Evolutionary conservation across 1,284 basidiomycete genomes (phyloP).

Genomic region (Meripilus lineatus): DNA sequence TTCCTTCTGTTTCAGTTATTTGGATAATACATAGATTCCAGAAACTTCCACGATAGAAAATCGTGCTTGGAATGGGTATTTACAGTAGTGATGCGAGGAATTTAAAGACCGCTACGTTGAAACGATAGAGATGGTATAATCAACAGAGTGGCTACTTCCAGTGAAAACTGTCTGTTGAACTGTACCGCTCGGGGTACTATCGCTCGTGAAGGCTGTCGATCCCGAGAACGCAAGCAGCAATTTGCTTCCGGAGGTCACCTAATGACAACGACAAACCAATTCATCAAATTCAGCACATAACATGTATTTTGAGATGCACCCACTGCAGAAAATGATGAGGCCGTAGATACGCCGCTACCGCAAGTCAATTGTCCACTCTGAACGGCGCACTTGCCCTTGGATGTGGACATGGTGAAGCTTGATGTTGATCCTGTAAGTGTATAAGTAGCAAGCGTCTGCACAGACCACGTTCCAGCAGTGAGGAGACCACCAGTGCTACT

Average conservation of each 20-base stretch:
- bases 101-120: too few species aligned
- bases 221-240: constrained; percentile 47
- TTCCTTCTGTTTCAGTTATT: too few species aligned
- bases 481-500: constrained; percentile 31
- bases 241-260: constrained; percentile 44
- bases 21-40: too few species aligned
- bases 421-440: constrained; percentile 24
- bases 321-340: constrained; percentile 50
- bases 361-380: constrained; percentile 28
- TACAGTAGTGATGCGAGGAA: too few species aligned
- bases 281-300: not conserved
- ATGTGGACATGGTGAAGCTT: constrained; percentile 34
- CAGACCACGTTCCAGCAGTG: constrained; percentile 33
- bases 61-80: too few species aligned
- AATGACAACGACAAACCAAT: not conserved
- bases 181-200: constrained; percentile 47
- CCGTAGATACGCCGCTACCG: constrained; percentile 29
- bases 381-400: constrained; percentile 37
- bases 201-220: constrained; percentile 47
- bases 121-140: constrained; percentile 42
- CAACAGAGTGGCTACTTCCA: constrained; percentile 37
- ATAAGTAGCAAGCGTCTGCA: constrained; percentile 33
- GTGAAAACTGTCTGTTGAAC: constrained; percentile 48
- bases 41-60: too few species aligned
- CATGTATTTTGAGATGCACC: constrained; percentile 15